These are phyloP conservation scores for Globisporangium cylindrosporum DNA, from an alignment of 352 stramenopile genomes.

Conservation along the genomic window DNA sequence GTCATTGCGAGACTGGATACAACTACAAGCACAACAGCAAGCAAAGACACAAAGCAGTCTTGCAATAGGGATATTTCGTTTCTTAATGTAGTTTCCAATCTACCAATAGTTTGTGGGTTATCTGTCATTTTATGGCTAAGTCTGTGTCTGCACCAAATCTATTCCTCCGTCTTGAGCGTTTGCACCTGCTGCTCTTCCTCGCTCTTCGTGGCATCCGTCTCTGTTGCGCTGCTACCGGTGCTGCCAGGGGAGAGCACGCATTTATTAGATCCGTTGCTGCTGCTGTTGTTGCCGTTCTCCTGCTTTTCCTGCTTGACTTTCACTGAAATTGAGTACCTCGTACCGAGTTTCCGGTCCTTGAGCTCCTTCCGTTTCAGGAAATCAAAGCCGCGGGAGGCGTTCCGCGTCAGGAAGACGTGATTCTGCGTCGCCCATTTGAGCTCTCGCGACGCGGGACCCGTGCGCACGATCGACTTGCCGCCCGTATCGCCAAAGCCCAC, in stretches of 20 bases:
- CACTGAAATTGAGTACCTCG: not conserved
- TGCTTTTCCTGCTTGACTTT: slow-evolving; percentile 20
- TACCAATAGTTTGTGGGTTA: not conserved
- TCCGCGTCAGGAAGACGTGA: slow-evolving; percentile 57
- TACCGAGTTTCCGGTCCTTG: slow-evolving; percentile 31
- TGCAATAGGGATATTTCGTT: not conserved
- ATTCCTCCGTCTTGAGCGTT: slow-evolving; percentile 3
- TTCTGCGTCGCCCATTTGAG: slow-evolving; percentile 51
- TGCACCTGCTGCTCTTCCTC: not conserved
- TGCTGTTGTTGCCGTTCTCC: slow-evolving; percentile 15
- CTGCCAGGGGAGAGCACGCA: slow-evolving; percentile 11
- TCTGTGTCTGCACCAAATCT: slow-evolving; percentile 8
- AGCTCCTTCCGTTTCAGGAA: slow-evolving; percentile 70
- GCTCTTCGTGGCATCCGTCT: not conserved
- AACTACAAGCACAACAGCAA: not conserved
- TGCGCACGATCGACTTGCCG: slow-evolving; percentile 59
- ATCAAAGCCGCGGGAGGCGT: slow-evolving; percentile 63
- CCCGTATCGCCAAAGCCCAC: slow-evolving; percentile 44
- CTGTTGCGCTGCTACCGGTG: not conserved
- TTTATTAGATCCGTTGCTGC: not conserved
- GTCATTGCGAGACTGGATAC: not conserved
- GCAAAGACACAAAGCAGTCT: not conserved
- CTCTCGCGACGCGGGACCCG: slow-evolving; percentile 53
- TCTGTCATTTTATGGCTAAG: not conserved
- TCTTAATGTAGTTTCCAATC: slow-evolving; percentile 7